These are phyloP conservation scores for Pichia sorboxylosa DNA, from an alignment of 1,139 yeast species.

Conservation along the genomic window DNA sequence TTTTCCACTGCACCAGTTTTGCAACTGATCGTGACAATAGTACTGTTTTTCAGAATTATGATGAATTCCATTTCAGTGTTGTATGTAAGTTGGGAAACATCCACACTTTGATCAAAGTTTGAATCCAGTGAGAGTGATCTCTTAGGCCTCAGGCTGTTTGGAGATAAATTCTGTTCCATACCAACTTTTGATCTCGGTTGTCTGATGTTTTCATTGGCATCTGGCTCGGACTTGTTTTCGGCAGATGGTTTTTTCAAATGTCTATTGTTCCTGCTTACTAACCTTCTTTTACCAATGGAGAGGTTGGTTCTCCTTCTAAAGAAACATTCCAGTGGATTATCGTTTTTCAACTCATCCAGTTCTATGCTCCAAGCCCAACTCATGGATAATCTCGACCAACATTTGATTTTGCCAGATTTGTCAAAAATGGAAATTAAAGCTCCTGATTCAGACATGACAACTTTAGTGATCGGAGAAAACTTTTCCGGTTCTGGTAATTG, in stretches of 20 bases:
- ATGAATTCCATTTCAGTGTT: conserved; percentile 27
- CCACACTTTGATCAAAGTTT: conserved; percentile 19
- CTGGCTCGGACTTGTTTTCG: neutral
- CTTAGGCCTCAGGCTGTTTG: conserved; percentile 1
- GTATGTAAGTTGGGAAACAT: conserved; percentile 13
- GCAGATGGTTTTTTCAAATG: neutral
- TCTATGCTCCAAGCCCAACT: conserved; percentile 42
- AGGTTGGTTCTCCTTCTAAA: conserved; percentile 33
- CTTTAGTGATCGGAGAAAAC: conserved; percentile 59
- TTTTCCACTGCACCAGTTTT: conserved; percentile 31
- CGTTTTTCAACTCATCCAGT: conserved; percentile 22
- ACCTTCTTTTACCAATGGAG: conserved; percentile 7
- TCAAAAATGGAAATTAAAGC: conserved; percentile 48
- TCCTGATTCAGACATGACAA: conserved; percentile 51
- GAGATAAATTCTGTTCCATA: neutral
- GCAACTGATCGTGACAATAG: conserved; percentile 37
- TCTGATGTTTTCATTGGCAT: neutral
- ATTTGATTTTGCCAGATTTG: conserved; percentile 38
- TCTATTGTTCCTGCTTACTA: conserved; percentile 7
- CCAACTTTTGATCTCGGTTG: neutral
- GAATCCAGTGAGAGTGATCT: conserved; percentile 23
- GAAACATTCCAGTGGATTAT: conserved; percentile 42
- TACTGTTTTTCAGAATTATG: conserved; percentile 33
- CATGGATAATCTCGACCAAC: conserved; percentile 46
- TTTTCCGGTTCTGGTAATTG: conserved; percentile 32